These are phyloP conservation scores for Selenicereus undatus DNA, from an alignment of 148 eudicot species.

Conservation along the genomic window DNA sequence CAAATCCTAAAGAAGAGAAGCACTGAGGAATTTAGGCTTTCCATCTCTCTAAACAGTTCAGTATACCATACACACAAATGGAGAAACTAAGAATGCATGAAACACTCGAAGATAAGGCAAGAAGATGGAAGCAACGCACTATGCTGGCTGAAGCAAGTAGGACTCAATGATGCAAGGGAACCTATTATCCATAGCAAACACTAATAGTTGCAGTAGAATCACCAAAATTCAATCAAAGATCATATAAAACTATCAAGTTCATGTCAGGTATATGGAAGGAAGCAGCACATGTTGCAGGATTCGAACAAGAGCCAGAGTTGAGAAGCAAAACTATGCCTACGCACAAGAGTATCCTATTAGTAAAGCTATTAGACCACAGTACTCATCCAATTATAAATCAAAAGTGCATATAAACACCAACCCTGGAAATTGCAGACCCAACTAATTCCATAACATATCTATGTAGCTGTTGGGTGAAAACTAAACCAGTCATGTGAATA, in stretches of 20 bases:
- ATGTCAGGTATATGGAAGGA: neutral
- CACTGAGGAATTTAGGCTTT: neutral
- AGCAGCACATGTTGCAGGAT: neutral
- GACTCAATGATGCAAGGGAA: too few relatives aligned
- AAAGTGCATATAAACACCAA: too few relatives aligned
- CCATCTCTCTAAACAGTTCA: neutral
- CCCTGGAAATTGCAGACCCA: too few relatives aligned
- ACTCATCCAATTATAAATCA: too few relatives aligned
- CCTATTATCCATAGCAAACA: too few relatives aligned
- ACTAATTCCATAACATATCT: neutral
- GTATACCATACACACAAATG: neutral
- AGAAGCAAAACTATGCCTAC: too few relatives aligned
- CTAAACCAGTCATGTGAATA: neutral
- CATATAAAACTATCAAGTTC: neutral
- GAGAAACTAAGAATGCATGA: neutral
- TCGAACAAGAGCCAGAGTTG: neutral
- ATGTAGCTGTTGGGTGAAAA: too few relatives aligned
- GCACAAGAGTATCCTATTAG: neutral
- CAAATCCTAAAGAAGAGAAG: neutral
- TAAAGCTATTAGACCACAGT: too few relatives aligned
- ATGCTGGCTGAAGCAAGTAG: neutral
- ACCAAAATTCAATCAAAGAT: neutral
- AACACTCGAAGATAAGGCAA: too few relatives aligned
- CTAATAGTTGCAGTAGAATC: too few relatives aligned
- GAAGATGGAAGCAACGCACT: neutral